phyloP scores from a whole-genome alignment of 768 basidiomycete species.

The Chlorophyllum brunneum region DNA sequence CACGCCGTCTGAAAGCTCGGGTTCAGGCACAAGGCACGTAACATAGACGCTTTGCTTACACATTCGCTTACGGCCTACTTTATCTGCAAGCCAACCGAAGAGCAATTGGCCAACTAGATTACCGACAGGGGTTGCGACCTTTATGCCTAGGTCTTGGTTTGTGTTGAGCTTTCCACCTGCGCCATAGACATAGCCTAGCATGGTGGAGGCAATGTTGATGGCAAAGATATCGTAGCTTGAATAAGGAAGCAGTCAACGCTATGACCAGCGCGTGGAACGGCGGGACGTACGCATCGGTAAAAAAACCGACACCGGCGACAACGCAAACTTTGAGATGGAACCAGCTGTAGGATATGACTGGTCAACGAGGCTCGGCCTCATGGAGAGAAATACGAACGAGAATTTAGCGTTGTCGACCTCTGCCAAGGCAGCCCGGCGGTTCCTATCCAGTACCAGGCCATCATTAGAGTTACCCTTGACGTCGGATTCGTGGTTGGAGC shows the following conservation, averaged over 20 bases:
- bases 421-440: slow-evolving; percentile 74
- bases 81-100: slow-evolving; percentile 80
- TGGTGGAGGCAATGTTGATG: slow-evolving; percentile 79
- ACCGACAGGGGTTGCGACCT: slow-evolving; percentile 74
- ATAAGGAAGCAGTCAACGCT: neutral
- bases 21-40: neutral
- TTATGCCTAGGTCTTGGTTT: slow-evolving; percentile 74
- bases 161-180: slow-evolving; percentile 37
- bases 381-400: slow-evolving; percentile 45
- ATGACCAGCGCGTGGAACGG: neutral
- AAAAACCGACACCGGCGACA: slow-evolving; percentile 82
- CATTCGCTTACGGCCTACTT: slow-evolving; percentile 76
- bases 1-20: slow-evolving; percentile 47
- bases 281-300: slow-evolving; percentile 69
- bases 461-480: slow-evolving; percentile 26
- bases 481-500: slow-evolving; percentile 29
- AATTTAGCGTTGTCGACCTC: slow-evolving; percentile 88
- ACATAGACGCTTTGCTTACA: slow-evolving; percentile 40
- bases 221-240: slow-evolving; percentile 80
- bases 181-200: slow-evolving; percentile 84
- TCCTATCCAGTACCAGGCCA: slow-evolving; percentile 54
- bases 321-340: slow-evolving; percentile 79
- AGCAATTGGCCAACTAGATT: slow-evolving; percentile 72
- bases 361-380: neutral
- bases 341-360: slow-evolving; percentile 43